phyloP scores from a whole-genome alignment of 164 flowering plant species.

The Aristolochia fimbriata region DNA sequence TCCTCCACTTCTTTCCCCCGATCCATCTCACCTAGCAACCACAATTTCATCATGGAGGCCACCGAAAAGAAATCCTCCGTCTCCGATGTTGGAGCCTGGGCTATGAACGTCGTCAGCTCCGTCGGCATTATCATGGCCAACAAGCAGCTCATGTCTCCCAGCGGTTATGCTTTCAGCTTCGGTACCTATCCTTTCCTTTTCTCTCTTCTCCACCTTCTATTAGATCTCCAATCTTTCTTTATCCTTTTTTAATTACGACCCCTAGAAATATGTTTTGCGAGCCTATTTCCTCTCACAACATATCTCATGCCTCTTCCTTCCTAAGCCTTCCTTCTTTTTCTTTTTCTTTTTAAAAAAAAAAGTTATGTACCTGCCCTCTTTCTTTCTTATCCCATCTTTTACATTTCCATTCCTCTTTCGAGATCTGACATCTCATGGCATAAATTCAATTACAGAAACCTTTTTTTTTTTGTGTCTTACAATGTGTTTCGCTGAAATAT shows the following conservation, averaged over 20 bases:
- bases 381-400: too few relatives aligned
- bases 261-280: neutral
- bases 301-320: neutral
- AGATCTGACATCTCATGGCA: too few relatives aligned
- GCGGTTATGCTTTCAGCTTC: slow-evolving; percentile 67
- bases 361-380: too few relatives aligned
- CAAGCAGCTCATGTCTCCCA: slow-evolving; percentile 81
- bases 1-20: neutral
- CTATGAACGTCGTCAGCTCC: slow-evolving; percentile 78
- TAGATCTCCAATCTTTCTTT: slow-evolving; percentile 3
- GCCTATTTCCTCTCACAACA: too few relatives aligned
- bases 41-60: slow-evolving; percentile 27
- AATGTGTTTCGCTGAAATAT: too few relatives aligned
- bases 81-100: slow-evolving; percentile 91
- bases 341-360: neutral
- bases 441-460: too few relatives aligned
- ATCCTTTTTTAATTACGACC: neutral
- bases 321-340: too few relatives aligned
- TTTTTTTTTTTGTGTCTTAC: too few relatives aligned
- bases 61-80: slow-evolving; percentile 47
- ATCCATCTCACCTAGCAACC: neutral
- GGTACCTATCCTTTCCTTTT: slow-evolving; percentile 32
- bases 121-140: slow-evolving; percentile 94
- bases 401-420: too few relatives aligned
- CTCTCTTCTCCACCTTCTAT: neutral